phyloP scores from a whole-genome alignment of 2,329 filamentous ascomycete species.

The Pseudogymnoascus sp. region DNA sequence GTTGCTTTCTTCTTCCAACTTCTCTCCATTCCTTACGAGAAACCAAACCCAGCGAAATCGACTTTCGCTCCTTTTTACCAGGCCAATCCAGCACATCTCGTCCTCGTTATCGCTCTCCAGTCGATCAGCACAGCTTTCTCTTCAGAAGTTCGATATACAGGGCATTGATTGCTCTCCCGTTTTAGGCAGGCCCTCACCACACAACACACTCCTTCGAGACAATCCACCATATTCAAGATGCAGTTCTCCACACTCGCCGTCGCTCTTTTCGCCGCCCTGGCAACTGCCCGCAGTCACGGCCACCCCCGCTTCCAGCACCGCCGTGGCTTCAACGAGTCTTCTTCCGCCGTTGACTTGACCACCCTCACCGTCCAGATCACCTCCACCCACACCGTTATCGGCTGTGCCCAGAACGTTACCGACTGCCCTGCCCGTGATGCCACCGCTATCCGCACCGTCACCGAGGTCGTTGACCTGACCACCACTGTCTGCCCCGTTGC shows the following conservation, averaged over 20 bases:
- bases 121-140: background rate
- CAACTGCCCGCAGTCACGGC: background rate
- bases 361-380: conserved; percentile 1
- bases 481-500: conserved; percentile 4
- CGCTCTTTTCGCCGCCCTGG: background rate
- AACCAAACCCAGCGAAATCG: background rate
- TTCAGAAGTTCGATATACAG: background rate
- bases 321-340: conserved; percentile 1
- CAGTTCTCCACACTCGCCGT: background rate
- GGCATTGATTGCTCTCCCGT: conserved; percentile 1
- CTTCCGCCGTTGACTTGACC: background rate
- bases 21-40: conserved; percentile 1
- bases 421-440: background rate
- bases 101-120: background rate
- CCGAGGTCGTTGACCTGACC: background rate
- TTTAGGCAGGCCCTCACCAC: conserved; percentile 2
- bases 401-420: conserved; percentile 2
- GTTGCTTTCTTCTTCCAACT: conserved; percentile 2
- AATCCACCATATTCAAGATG: background rate
- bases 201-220: background rate
- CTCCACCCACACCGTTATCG: background rate
- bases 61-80: conserved; percentile 3
- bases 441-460: background rate
- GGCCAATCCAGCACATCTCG: background rate
- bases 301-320: conserved; percentile 3